A percentile compares a stretch with the other conserved stretches of the same genome.
Evolutionary conservation across 1,139 yeast genomes (phyloP).

Genomic region (Zhuliangozyma blackwelliae): DNA sequence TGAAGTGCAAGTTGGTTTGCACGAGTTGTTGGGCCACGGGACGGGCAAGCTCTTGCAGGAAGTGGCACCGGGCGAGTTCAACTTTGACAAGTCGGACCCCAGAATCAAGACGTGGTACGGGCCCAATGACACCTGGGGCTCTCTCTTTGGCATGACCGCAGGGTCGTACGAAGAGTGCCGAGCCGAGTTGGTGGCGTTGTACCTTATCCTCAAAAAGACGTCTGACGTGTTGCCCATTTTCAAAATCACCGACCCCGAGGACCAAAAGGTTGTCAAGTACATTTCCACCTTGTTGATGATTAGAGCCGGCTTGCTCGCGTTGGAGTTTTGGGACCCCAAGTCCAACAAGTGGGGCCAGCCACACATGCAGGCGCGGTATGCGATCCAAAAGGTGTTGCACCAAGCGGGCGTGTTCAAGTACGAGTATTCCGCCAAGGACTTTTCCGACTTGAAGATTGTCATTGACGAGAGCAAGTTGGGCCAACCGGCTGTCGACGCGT

Average conservation of each 20-base stretch:
- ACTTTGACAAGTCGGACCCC: constrained; percentile 67
- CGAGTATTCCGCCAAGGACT: constrained; percentile 44
- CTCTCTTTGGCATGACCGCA: constrained; percentile 73
- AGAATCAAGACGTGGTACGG: constrained; percentile 67
- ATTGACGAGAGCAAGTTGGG: constrained; percentile 57
- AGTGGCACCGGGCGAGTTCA: constrained; percentile 57
- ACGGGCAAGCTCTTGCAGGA: constrained; percentile 78
- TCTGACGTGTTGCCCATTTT: constrained; percentile 62
- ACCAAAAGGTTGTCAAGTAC: constrained; percentile 60
- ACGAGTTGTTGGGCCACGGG: constrained; percentile 90
- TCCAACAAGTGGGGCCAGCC: constrained; percentile 89
- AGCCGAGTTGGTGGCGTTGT: constrained; percentile 87
- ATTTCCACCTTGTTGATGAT: constrained; percentile 78
- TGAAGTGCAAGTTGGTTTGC: constrained; percentile 91
- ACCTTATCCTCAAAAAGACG: constrained; percentile 62
- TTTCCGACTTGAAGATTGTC: constrained; percentile 54
- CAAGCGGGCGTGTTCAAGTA: constrained; percentile 64
- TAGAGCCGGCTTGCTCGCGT: constrained; percentile 76
- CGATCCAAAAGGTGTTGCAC: constrained; percentile 72
- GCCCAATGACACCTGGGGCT: constrained; percentile 86
- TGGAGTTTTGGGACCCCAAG: constrained; percentile 84
- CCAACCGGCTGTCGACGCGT: constrained; percentile 62
- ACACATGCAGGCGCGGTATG: constrained; percentile 92
- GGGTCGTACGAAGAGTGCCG: constrained; percentile 92
- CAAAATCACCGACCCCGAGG: constrained; percentile 54